Evolutionary conservation across 345 rosid species (phyloP), one percentile per base, ranked within the genome.

Genomic region (Moricandia arvensis): DNA sequence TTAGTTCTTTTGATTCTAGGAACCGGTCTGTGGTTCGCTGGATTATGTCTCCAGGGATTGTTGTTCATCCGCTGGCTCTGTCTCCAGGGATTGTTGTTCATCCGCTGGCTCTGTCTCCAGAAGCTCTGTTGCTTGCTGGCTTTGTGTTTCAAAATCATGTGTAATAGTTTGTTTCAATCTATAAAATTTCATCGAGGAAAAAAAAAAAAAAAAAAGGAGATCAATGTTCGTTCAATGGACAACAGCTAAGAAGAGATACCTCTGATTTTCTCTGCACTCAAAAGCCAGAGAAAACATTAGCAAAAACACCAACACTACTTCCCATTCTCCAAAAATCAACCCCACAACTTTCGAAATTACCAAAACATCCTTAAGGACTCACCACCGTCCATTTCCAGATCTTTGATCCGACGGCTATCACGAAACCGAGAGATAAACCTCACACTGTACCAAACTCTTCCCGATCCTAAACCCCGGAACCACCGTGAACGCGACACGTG

Each of bases 381-480:
- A 53, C 24, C 55, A 55, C 27, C 71, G 15, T 15, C 43, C 35
- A 1, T 10, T 21, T 35, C 1, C 34, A 58, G 24, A 17, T 55
- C 69, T 47, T 74, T 2, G 24, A 66, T 58, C 60, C 8, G 38
- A 34, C 73, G 79, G 68, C 26, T 11, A 54, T 66, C 51, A 60
- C 45, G 81, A 27, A 2, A 45, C 68, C 26, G 89, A 82, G 65
- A 91, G 87, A 80, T 90, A 95, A 43, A 95, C 99, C 76, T 84
- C 91, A 74, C 91, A 86, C 15, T 89, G 97, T 51, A 95, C 64
- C 18, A 89, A 79, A 15, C 93, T 84, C 45, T 85, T 88, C 31
- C 97, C 96, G 7, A 92, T 73, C 79, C 70, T 84, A 86, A 95
- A 95, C n/a, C 99, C 99, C 0, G 99, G 99, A 69, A 92, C 89